phyloP scores from a whole-genome alignment of 495 filamentous ascomycete genomes.

The Venustampulla echinocandica region DNA sequence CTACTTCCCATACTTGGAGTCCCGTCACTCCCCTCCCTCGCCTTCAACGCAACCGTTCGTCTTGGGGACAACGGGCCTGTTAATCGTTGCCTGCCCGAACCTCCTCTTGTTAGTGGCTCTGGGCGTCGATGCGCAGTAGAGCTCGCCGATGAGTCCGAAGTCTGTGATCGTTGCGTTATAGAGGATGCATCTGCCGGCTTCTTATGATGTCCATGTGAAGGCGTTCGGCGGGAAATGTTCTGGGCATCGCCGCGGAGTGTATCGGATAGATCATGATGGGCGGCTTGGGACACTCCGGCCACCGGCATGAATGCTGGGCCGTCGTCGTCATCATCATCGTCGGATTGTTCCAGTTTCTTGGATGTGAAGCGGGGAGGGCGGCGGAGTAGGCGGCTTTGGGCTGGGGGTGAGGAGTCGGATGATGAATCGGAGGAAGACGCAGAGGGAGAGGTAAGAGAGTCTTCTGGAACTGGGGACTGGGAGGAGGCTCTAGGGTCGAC shows the following conservation, averaged over 20 bases:
- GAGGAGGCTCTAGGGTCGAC: conserved; percentile 2
- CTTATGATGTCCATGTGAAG: conserved; percentile 19
- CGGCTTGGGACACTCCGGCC: conserved; percentile 11
- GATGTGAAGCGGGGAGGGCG: conserved; percentile 42
- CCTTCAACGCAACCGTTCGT: conserved; percentile 47
- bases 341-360: conserved; percentile 31
- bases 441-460: conserved; percentile 25
- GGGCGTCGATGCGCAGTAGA: conserved; percentile 36
- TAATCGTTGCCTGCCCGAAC: conserved; percentile 6
- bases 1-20: conserved; percentile 97
- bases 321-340: conserved; percentile 49
- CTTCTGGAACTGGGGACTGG: conserved; percentile 4
- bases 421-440: conserved; percentile 26
- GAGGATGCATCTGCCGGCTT: conserved; percentile 25
- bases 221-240: conserved; percentile 28
- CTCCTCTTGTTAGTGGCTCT: conserved; percentile 7
- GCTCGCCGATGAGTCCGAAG: conserved; percentile 52
- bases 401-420: conserved; percentile 13
- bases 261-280: conserved; percentile 46
- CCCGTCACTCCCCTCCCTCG: conserved; percentile 67
- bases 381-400: conserved; percentile 46
- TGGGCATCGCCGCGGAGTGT: conserved; percentile 49
- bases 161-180: conserved; percentile 37
- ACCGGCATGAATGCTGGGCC: conserved; percentile 72
- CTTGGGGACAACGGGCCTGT: conserved; percentile 29